These are phyloP conservation scores for Suhomyces choctaworum DNA, from an alignment of 1,139 yeast species.

Conservation along the genomic window DNA sequence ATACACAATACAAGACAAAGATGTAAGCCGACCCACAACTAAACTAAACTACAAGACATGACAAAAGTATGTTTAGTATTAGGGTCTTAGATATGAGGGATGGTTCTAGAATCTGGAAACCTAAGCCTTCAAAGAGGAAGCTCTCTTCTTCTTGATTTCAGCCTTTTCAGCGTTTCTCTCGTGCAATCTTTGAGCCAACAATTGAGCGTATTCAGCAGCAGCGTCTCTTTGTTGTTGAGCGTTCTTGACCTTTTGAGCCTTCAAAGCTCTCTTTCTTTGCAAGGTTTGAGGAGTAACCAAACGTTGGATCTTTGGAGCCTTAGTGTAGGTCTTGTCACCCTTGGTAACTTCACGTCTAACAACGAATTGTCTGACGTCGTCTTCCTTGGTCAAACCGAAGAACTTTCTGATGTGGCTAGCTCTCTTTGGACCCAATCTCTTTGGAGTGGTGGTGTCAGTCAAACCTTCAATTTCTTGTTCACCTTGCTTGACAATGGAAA, in stretches of 20 bases:
- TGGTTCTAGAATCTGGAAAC: conserved; percentile 12
- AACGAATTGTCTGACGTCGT: conserved; percentile 92
- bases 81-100: conserved; percentile 11
- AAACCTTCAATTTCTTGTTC: conserved; percentile 93
- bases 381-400: conserved; percentile 98
- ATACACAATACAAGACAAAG: conserved; percentile 10
- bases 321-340: conserved; percentile 98
- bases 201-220: conserved; percentile 99
- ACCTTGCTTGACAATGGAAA: conserved; percentile 96
- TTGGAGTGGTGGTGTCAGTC: conserved; percentile 92
- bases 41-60: conserved; percentile 10
- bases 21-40: conserved; percentile 3
- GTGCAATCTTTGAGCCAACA: conserved; percentile 96
- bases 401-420: conserved; percentile 99
- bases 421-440: conserved; percentile 99
- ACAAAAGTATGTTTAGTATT: conserved; percentile 13
- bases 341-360: conserved; percentile 97
- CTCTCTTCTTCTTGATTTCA: conserved; percentile 99
- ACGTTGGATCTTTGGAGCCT: conserved; percentile 99
- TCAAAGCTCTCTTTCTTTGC: conserved; percentile 98
- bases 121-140: conserved; percentile 93
- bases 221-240: conserved; percentile 99
- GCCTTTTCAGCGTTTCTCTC: conserved; percentile 98
- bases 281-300: conserved; percentile 98
- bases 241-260: conserved; percentile 89